Conservation (phyloP, 2,329 filamentous ascomycete species). For the Aspergillus ruber region DNA sequence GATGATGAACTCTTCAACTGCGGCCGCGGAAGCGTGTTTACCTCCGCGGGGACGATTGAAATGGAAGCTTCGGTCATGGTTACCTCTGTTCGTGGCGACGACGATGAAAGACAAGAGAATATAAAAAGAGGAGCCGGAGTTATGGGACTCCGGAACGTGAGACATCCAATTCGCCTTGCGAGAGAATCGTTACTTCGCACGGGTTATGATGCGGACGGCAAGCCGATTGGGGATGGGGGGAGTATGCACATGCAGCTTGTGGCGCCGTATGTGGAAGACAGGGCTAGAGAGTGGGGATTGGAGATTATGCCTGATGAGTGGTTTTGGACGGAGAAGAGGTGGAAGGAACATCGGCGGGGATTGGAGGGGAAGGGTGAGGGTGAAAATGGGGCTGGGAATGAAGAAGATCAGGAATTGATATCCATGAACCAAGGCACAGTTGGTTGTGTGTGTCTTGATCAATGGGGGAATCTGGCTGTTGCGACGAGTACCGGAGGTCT, state of each 20-base stretch:
- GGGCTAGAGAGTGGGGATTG: slow-evolving; percentile 58
- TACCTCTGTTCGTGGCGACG: slow-evolving; percentile 35
- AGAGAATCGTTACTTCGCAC: slow-evolving; percentile 57
- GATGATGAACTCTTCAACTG: slow-evolving; percentile 78
- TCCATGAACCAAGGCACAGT: slow-evolving; percentile 73
- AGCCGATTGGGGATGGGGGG: slow-evolving; percentile 32
- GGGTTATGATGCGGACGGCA: slow-evolving; percentile 53
- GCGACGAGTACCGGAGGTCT: slow-evolving; percentile 66
- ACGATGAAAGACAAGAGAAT: slow-evolving; percentile 30
- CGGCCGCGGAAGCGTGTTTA: slow-evolving; percentile 80
- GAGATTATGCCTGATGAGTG: slow-evolving; percentile 64
- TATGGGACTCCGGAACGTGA: slow-evolving; percentile 65
- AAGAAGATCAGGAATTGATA: slow-evolving; percentile 7
- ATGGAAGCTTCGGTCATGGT: slow-evolving; percentile 87
- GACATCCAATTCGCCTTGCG: slow-evolving; percentile 72
- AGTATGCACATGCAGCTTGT: slow-evolving; percentile 60
- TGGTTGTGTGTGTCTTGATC: slow-evolving; percentile 74
- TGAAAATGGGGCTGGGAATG: neutral
- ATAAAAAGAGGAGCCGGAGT: slow-evolving; percentile 74
- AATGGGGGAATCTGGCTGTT: slow-evolving; percentile 64
- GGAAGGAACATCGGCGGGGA: slow-evolving; percentile 68
- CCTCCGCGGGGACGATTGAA: slow-evolving; percentile 72
- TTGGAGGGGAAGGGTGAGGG: slow-evolving; percentile 29
- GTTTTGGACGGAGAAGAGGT: slow-evolving; percentile 71
- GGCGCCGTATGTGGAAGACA: slow-evolving; percentile 60